Conservation (phyloP, 257 asterid genomes). For the Solanum pennellii region DNA sequence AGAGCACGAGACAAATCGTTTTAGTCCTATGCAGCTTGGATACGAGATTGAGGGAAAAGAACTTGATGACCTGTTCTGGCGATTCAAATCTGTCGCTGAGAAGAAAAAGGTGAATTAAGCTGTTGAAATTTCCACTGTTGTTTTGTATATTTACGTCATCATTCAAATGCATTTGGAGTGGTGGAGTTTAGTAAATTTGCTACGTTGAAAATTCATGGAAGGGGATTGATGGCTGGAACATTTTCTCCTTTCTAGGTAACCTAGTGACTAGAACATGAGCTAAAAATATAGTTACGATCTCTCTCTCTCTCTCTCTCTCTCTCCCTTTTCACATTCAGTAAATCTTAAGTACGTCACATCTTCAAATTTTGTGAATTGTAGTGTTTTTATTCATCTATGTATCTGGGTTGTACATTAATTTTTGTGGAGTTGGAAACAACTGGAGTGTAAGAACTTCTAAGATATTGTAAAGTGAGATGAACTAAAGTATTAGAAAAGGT, state of each 20-base stretch:
- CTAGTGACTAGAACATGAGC: background rate
- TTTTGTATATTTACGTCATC: background rate
- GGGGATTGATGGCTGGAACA: background rate
- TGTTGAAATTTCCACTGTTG: background rate
- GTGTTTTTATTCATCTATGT: background rate
- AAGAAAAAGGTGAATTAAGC: conserved; percentile 63
- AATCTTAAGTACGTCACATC: background rate
- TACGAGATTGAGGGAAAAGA: conserved; percentile 72
- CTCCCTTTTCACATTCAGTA: background rate
- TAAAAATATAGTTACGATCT: background rate
- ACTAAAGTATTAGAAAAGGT: background rate
- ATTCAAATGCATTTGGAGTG: background rate
- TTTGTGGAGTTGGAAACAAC: background rate
- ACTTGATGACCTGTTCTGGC: conserved; percentile 85
- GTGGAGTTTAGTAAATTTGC: background rate
- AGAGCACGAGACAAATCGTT: background rate
- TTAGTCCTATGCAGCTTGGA: conserved; percentile 60
- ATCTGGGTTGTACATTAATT: background rate
- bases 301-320: background rate
- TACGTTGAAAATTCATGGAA: background rate
- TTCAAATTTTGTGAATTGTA: background rate
- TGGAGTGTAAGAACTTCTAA: background rate
- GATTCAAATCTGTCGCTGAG: conserved; percentile 88
- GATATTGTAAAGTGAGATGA: background rate
- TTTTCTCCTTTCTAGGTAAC: background rate